Conservation (phyloP, 805 yeast species). For the Wickerhamiella kurtzmanii region DNA sequence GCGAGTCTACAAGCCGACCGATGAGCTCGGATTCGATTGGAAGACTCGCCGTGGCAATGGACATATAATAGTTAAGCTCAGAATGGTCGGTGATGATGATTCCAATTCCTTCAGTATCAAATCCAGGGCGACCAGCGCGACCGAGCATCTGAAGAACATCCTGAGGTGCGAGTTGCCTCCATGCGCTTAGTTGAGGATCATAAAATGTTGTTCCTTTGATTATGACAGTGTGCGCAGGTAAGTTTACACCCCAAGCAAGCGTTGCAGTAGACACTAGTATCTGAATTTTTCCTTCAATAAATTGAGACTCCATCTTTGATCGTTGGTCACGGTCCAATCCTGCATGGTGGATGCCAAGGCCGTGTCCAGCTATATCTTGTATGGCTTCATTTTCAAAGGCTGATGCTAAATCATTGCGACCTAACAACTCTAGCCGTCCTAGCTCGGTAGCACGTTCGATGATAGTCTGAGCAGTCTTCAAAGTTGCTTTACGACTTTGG, state of each 20-base stretch:
- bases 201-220: slow-evolving; percentile 69
- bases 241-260: slow-evolving; percentile 75
- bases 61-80: slow-evolving; percentile 77
- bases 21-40: slow-evolving; percentile 86
- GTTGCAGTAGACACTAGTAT: slow-evolving; percentile 70
- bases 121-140: slow-evolving; percentile 93
- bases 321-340: slow-evolving; percentile 87
- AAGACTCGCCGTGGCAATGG: slow-evolving; percentile 77
- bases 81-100: slow-evolving; percentile 77
- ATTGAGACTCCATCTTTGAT: slow-evolving; percentile 72
- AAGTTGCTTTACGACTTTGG: slow-evolving; percentile 87
- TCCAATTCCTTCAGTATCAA: slow-evolving; percentile 87
- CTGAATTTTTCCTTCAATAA: slow-evolving; percentile 54
- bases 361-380: slow-evolving; percentile 38
- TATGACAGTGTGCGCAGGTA: slow-evolving; percentile 68
- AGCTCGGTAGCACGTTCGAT: slow-evolving; percentile 36
- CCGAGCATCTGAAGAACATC: slow-evolving; percentile 96
- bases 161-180: slow-evolving; percentile 90
- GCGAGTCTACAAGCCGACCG: slow-evolving; percentile 50
- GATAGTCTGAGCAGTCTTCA: slow-evolving; percentile 65
- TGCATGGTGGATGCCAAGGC: slow-evolving; percentile 93
- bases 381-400: slow-evolving; percentile 26
- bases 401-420: slow-evolving; percentile 33
- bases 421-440: slow-evolving; percentile 5
- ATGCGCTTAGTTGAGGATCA: slow-evolving; percentile 75